Evolutionary conservation across 306 rosid species (phyloP).

Genomic region (Begonia loranthoides): DNA sequence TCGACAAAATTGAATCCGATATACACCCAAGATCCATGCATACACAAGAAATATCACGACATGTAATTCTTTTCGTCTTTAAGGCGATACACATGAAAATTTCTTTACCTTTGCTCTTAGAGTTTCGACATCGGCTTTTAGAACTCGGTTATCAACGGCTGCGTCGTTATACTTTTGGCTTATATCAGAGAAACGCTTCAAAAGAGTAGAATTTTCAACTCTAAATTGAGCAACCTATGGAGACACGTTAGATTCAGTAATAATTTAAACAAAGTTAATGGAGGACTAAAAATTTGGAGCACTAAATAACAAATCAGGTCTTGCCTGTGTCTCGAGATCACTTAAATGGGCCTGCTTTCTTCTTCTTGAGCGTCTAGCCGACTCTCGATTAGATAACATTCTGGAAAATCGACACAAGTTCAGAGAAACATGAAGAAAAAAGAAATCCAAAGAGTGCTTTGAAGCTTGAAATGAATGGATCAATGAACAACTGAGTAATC

Average conservation of each 20-base stretch:
- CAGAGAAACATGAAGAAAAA: neutral
- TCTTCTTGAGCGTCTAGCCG: slow-evolving; percentile 94
- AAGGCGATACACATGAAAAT: neutral
- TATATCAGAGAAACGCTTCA: slow-evolving; percentile 59
- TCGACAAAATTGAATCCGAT: neutral
- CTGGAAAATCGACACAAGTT: slow-evolving; percentile 19
- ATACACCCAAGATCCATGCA: neutral
- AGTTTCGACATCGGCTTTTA: slow-evolving; percentile 82
- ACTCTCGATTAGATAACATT: slow-evolving; percentile 97
- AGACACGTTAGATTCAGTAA: slow-evolving; percentile 3
- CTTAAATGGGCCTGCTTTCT: slow-evolving; percentile 95
- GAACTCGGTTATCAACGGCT: slow-evolving; percentile 76
- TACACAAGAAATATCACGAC: neutral
- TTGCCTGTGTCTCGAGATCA: slow-evolving; percentile 82
- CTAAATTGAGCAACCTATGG: slow-evolving; percentile 68
- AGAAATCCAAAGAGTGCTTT: neutral
- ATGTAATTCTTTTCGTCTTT: neutral
- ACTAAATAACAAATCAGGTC: neutral
- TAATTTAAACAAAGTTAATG: slow-evolving; percentile 1
- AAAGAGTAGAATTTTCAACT: slow-evolving; percentile 67
- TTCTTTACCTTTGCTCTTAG: slow-evolving; percentile 76
- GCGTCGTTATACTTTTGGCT: slow-evolving; percentile 49
- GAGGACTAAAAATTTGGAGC: neutral
- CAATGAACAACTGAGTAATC: too few species aligned
- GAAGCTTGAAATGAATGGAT: too few species aligned